A percentile compares a stretch with the other conserved stretches of the same genome.
Evolutionary conservation across 108 stramenopile species (phyloP).

Genomic region (Bacterosira constricta): DNA sequence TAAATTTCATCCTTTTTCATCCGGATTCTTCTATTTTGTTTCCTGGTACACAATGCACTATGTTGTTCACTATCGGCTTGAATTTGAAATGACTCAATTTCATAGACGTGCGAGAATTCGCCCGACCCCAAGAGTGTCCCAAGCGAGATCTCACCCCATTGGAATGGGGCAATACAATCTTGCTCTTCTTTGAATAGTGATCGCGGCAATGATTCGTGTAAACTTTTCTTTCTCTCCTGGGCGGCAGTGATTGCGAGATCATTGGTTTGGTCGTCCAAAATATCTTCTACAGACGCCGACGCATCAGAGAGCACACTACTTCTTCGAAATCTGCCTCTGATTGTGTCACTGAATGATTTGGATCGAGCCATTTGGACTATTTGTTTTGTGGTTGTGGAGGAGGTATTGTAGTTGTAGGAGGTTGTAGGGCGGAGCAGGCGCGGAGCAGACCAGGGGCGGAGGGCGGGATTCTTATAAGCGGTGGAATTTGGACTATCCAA

Average conservation of each 20-base stretch:
- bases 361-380: no score
- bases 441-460: no score
- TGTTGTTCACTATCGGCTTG: background rate
- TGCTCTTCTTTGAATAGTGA: background rate
- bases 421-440: no score
- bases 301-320: no score
- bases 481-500: no score
- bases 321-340: no score
- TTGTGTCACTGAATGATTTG: no score
- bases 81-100: slow-evolving; percentile 48
- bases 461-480: no score
- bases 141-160: slow-evolving; percentile 54
- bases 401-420: no score
- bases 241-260: background rate
- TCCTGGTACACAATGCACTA: background rate
- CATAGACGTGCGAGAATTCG: slow-evolving; percentile 77
- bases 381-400: no score
- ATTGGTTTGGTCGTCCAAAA: no score
- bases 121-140: slow-evolving; percentile 69
- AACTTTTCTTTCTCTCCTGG: background rate
- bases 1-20: slow-evolving; percentile 29
- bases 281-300: no score
- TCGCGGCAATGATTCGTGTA: background rate
- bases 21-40: background rate
- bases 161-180: slow-evolving; percentile 47